Conservation (phyloP, 345 rosid genomes). For the Lepidium aucheri region DNA sequence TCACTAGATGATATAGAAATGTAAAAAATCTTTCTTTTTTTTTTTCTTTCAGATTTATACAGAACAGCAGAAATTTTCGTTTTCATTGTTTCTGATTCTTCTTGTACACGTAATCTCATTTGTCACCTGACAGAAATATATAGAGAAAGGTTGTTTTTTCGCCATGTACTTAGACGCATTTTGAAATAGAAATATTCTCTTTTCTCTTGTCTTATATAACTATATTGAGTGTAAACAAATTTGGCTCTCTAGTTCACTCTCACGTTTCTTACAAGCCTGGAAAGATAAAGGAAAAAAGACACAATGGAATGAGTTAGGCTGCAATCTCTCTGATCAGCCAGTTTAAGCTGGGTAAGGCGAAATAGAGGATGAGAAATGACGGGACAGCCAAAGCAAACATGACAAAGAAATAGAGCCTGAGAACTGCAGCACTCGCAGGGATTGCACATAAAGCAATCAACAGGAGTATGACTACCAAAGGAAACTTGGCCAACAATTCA, state of each 20-base stretch:
- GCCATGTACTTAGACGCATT: conserved; percentile 11
- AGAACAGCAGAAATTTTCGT: conserved; percentile 5
- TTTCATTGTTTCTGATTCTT: conserved; percentile 25
- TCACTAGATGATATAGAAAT: conserved; percentile 28
- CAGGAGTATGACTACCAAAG: conserved; percentile 46
- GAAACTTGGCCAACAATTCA: conserved; percentile 49
- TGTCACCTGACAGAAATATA: not conserved
- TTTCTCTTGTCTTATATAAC: not conserved
- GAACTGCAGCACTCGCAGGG: conserved; percentile 57
- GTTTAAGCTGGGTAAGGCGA: conserved; percentile 50
- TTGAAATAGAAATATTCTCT: conserved; percentile 6
- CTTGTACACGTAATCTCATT: conserved; percentile 28
- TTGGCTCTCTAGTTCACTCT: not conserved
- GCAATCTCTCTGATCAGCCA: conserved; percentile 66
- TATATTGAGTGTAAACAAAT: not conserved
- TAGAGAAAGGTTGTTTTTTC: conserved; percentile 9
- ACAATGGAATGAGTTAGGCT: conserved; percentile 21
- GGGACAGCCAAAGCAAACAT: conserved; percentile 59
- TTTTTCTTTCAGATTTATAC: conserved; percentile 8
- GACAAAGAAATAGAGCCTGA: conserved; percentile 47
- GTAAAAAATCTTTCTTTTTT: conserved; percentile 3
- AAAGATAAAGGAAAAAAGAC: conserved; percentile 6
- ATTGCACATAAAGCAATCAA: conserved; percentile 48
- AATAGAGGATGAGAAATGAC: conserved; percentile 53
- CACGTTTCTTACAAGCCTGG: conserved; percentile 3